Evolutionary conservation across 768 basidiomycete species (phyloP), one percentile per base, ranked within the genome.

Genomic region (Pulveroboletus sp.): DNA sequence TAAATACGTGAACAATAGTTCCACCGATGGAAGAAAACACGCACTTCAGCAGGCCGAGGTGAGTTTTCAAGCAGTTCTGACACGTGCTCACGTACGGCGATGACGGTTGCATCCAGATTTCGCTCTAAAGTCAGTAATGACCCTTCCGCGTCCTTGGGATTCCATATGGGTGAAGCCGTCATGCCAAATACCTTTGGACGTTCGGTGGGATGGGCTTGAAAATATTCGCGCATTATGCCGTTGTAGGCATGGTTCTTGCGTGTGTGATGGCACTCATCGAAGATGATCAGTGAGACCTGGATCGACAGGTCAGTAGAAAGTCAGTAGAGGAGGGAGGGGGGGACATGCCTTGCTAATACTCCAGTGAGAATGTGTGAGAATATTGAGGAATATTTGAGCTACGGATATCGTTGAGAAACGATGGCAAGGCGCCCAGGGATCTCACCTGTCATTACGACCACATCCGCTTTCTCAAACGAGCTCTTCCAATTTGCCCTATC

Each of bases 151-250:
- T 89, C 78, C 54, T 79, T 84, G 12, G 81, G 76, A 54, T 89
- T 87, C 85, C 86, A 91, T 22, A 92, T 82, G 0, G 92, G 92
- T 16, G 89, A 92, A 0, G 93, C 93, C 0, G 93, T 94, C 84
- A 95, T 87, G 4, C 93, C 93, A 52, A 94, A 89, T n/a, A 95
- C 75, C 63, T 88, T 91, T 10, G 89, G 88, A n/a, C 85, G 74
- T 17, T 70, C 59, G 2, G 59, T 43, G 23, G 35, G 59, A 34
- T 69, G 73, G 37, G 63, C 71, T 45, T 73, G 73, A 53, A 76
- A 81, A 61, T 82, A 80, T 40, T 81, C 74, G 17, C 71, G 70
- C 78, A 83, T 79, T 48, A 83, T 77, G 17, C 73, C 73, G 44
- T 79, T 79, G 49, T 80, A 80, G 1, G 81, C 76, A 46, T 82